These are phyloP conservation scores for Combretum micranthum DNA, from an alignment of 345 rosid genomes.

Conservation along the genomic window DNA sequence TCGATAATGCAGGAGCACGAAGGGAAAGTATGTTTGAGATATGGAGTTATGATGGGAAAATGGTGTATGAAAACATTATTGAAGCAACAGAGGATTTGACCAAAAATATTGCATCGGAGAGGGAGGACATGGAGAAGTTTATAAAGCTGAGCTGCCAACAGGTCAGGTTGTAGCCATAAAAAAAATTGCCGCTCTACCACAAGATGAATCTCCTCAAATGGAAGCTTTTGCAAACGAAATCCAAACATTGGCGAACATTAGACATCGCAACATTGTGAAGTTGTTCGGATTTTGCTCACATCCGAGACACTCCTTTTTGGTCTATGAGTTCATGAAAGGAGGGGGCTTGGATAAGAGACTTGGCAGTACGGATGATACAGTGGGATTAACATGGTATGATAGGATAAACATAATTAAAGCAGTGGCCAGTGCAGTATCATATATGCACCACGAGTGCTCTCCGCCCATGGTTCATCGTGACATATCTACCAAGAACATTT, in stretches of 20 bases:
- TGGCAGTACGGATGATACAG: too few relatives aligned
- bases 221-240: constrained; percentile 26
- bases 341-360: constrained; percentile 10
- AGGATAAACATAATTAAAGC: too few relatives aligned
- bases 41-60: constrained; percentile 11
- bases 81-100: constrained; percentile 12
- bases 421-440: too few relatives aligned
- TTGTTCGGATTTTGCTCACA: constrained; percentile 20
- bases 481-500: background rate
- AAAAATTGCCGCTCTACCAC: constrained; percentile 2
- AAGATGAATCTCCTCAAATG: background rate
- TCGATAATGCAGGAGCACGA: background rate
- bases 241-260: constrained; percentile 4
- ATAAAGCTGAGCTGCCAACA: constrained; percentile 12
- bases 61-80: constrained; percentile 16
- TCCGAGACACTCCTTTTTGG: constrained; percentile 15
- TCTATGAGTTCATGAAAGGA: constrained; percentile 20
- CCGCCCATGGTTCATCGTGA: too few relatives aligned
- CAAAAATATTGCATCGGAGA: constrained; percentile 12
- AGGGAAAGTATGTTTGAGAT: background rate
- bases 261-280: constrained; percentile 27
- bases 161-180: constrained; percentile 17
- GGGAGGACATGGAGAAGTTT: constrained; percentile 18
- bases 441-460: too few relatives aligned
- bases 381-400: too few relatives aligned